Percentiles rank a stretch among this genome's conserved stretches.
phyloP scores from a whole-genome alignment of 208 protist species.

The Leishmania tarentolae region DNA sequence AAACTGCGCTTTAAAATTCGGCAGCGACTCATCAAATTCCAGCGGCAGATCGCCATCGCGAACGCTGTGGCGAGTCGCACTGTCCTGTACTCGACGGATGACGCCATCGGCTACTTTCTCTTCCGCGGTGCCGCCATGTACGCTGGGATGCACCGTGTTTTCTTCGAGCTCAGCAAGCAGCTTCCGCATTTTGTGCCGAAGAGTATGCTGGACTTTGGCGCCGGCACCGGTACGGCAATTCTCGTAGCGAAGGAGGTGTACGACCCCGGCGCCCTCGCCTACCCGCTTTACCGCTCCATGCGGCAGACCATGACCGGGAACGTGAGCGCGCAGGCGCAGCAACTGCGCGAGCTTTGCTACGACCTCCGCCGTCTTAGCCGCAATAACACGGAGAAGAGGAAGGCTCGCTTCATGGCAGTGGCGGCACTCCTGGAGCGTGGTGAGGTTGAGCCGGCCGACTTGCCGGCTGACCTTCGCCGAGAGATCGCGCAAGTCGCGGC shows the following conservation, averaged over 20 bases:
- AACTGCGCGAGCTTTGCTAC: slow-evolving; percentile 70
- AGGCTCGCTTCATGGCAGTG: slow-evolving; percentile 89
- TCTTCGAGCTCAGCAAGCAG: slow-evolving; percentile 88
- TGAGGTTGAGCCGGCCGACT: slow-evolving; percentile 68
- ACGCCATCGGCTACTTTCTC: slow-evolving; percentile 89
- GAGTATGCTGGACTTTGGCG: slow-evolving; percentile 88
- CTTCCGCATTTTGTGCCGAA: slow-evolving; percentile 88
- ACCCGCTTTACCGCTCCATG: slow-evolving; percentile 84
- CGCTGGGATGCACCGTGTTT: slow-evolving; percentile 85
- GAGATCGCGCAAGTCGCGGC: slow-evolving; percentile 77
- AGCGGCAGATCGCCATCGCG: slow-evolving; percentile 78
- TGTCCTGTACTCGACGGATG: slow-evolving; percentile 81
- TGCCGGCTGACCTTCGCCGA: slow-evolving; percentile 67
- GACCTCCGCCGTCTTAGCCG: slow-evolving; percentile 73
- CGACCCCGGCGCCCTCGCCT: slow-evolving; percentile 80
- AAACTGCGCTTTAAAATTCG: slow-evolving; percentile 86
- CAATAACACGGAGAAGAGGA: slow-evolving; percentile 85
- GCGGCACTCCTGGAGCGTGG: slow-evolving; percentile 79
- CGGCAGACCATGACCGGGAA: slow-evolving; percentile 86
- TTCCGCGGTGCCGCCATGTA: slow-evolving; percentile 90
- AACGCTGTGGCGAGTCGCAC: slow-evolving; percentile 82
- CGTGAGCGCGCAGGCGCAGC: slow-evolving; percentile 49
- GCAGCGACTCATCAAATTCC: slow-evolving; percentile 86
- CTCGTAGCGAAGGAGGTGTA: slow-evolving; percentile 90
- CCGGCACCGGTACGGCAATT: slow-evolving; percentile 84